Evolutionary conservation across 192 early-diverging fungal genomes (phyloP), one percentile per base, ranked within the genome.

Genomic region (Coemansia interrupta): DNA sequence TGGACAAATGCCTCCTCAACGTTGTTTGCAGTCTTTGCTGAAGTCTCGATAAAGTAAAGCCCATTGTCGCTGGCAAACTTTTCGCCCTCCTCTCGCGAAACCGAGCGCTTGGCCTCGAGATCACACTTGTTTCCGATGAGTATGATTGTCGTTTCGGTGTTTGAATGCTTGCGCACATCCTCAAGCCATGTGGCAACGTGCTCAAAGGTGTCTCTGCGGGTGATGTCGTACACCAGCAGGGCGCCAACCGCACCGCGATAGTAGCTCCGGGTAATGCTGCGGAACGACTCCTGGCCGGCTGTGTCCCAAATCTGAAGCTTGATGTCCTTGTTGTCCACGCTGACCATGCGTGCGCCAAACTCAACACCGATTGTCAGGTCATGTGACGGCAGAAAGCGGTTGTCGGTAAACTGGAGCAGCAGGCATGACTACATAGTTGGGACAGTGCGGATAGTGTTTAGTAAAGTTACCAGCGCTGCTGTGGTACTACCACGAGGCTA

Each of bases 241-340:
- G 90, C 89, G 18, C 86, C 88, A 24, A 86, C 88, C 46, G 89
- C 88, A 26, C 89, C 87, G 60, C 87, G 84, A 63, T 92, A 92
- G 78, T 92, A 92, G 70, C 87, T 90, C 56, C 89, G 76, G 19
- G 90, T 92, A 58, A 92, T 92, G 64, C 88, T 90, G 57, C 90
- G 80, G 73, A 92, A 92, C 9, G 88, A 90, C 60, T 92, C 90
- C 73, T 92, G 90, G 45, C 90, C 90, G 23, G 90, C 90, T 68
- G 93, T 93, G 61, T 95, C 94, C 94, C 94, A 96, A 55, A 95
- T 92, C 65, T 95, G 91, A 12, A 95, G 83, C 73, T 94, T 94
- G 65, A 95, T 87, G 63, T 85, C 81, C 61, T 91, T 93, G 49
- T 85, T 85, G 56, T 89, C 86, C 14, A 85, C 85, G 30, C 59